A percentile compares a stretch with the other conserved stretches of the same genome.
Evolutionary conservation across 2,329 filamentous ascomycete species (phyloP).

Genomic region (Zymoseptoria crescenta): DNA sequence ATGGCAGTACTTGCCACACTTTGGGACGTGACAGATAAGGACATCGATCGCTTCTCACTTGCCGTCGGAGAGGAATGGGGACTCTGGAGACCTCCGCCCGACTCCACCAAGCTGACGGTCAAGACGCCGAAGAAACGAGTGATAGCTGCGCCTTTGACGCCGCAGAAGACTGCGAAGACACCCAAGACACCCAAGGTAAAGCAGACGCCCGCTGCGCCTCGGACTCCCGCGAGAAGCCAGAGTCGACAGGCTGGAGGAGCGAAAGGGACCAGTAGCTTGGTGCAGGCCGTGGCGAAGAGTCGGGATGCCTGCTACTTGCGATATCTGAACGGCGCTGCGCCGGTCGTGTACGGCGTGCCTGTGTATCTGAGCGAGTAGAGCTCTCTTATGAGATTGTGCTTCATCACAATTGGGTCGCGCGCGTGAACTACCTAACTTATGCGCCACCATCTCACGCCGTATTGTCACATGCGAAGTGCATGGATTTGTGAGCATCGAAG

Average conservation of each 20-base stretch:
- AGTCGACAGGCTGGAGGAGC: constrained; percentile 29
- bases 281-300: constrained; percentile 72
- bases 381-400: background rate
- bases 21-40: constrained; percentile 96
- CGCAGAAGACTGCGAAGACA: constrained; percentile 25
- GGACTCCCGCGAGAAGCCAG: constrained; percentile 22
- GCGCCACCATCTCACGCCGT: too few species aligned
- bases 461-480: too few species aligned
- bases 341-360: constrained; percentile 90
- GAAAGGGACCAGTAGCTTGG: constrained; percentile 44
- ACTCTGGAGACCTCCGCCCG: constrained; percentile 39
- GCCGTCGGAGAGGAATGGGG: constrained; percentile 81
- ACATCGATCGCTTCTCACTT: constrained; percentile 88
- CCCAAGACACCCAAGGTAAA: constrained; percentile 28
- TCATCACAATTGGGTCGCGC: background rate
- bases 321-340: constrained; percentile 88
- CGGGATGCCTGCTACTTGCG: constrained; percentile 74
- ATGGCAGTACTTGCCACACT: constrained; percentile 81
- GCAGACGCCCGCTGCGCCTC: constrained; percentile 25
- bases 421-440: too few species aligned
- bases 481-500: background rate
- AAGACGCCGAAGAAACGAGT: constrained; percentile 25
- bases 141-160: constrained; percentile 20
- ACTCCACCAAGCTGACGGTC: constrained; percentile 13
- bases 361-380: constrained; percentile 57